Conservation (phyloP, 2,329 filamentous ascomycete genomes). For the Fusarium sp. region DNA sequence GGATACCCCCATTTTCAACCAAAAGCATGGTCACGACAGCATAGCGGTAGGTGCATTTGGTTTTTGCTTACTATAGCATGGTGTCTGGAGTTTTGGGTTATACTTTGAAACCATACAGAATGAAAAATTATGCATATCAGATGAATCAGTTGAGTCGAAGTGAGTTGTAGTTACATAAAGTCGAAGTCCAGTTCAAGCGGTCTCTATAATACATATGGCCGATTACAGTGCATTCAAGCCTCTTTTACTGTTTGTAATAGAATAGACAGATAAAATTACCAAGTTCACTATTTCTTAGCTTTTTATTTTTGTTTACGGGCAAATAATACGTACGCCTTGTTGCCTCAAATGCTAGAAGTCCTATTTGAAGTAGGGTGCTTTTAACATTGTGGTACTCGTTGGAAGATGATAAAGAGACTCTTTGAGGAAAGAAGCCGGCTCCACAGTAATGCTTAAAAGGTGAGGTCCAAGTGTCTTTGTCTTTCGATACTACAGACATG, state of each 20-base stretch:
- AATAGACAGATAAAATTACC: no score
- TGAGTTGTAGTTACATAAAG: not conserved
- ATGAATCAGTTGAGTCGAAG: not conserved
- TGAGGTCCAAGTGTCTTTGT: constrained; percentile 9
- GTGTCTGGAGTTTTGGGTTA: constrained; percentile 1
- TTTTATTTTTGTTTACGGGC: no score
- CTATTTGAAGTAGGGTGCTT: no score
- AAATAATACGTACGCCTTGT: no score
- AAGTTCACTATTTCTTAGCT: no score
- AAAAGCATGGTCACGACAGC: constrained; percentile 2
- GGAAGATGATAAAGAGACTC: not conserved
- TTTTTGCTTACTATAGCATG: constrained; percentile 7
- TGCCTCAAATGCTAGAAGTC: no score
- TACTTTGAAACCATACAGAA: constrained; percentile 13
- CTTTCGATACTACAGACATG: not conserved
- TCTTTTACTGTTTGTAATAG: no score
- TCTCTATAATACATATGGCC: not conserved
- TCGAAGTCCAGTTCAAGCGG: not conserved
- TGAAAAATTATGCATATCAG: constrained; percentile 1
- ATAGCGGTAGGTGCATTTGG: constrained; percentile 24
- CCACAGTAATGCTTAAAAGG: not conserved
- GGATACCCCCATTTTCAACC: constrained; percentile 16
- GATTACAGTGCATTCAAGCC: not conserved
- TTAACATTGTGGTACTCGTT: no score
- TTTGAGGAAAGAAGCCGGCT: not conserved